Conservation (phyloP, 1,139 yeast species). For the Scheffersomyces segobiensis region DNA sequence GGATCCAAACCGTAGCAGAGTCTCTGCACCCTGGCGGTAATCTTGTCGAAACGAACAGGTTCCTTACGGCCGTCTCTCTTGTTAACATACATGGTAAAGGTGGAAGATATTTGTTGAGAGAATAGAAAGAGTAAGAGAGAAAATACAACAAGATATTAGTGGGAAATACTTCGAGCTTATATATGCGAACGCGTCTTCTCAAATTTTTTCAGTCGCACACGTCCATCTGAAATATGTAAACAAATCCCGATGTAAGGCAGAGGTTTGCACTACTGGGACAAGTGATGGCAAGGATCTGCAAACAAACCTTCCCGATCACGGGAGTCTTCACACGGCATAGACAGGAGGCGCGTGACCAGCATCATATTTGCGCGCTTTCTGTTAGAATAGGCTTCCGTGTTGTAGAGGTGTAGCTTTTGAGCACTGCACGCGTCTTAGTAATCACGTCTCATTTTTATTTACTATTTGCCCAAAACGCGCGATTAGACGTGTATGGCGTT, state of each 20-base stretch:
- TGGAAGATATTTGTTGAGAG: not conserved
- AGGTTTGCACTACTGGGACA: not conserved
- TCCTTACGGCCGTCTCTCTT: slow-evolving; percentile 81
- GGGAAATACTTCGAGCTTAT: not conserved
- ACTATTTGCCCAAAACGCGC: not conserved
- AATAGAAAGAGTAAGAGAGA: not conserved
- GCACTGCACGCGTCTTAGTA: not conserved
- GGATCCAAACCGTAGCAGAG: slow-evolving; percentile 82
- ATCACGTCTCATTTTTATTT: not conserved
- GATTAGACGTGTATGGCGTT: not conserved
- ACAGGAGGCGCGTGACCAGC: not conserved
- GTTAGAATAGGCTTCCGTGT: not conserved
- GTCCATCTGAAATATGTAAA: not conserved
- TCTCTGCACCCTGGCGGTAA: slow-evolving; percentile 52
- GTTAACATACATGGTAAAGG: slow-evolving; percentile 45
- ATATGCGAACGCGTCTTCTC: not conserved
- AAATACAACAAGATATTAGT: not conserved
- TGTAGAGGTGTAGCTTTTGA: not conserved
- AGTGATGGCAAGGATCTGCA: not conserved
- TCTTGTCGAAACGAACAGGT: slow-evolving; percentile 57
- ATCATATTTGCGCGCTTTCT: not conserved
- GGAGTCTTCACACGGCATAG: not conserved
- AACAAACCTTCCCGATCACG: not conserved
- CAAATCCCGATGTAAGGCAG: not conserved
- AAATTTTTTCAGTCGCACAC: not conserved